Base-by-base conservation (phyloP, 768 basidiomycete species). In the Roridomyces roridus region DNA sequence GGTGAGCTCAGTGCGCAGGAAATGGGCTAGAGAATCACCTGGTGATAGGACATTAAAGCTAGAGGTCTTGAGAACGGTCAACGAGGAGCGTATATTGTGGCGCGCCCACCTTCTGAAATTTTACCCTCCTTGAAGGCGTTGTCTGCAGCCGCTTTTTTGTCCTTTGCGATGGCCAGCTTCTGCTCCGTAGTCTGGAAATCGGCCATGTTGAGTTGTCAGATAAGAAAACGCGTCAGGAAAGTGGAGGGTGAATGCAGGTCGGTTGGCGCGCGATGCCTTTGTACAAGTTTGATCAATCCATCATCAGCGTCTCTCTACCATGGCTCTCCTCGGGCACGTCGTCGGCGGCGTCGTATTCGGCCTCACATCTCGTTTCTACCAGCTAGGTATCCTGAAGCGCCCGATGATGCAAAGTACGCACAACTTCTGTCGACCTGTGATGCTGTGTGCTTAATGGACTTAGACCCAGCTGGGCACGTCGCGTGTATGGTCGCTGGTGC, bases 301-400 rank as follows among this genome's bases (percentile, higher is more conserved):
- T n/a, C 48, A 55, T 7, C 44, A 51, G 37, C 57, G 20, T 42
- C 44, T 58, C 6, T 10, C 18, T 29, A 46, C 39, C 26, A 63
- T 63, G 61, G 44, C 43, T 46, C 74, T 92, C 67, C 75, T 89
- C 52, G 75, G 84, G 46, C 91, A 84, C 68, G 73, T 93, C 59
- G 70, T 92, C 68, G 91, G 91, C 37, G 92, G 92, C 73, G 89
- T 91, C 3, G 72, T 82, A 53, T 88, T 94, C 68, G 94, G 94
- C 39, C 87, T 97, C 55, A 87, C 87, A 20, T 86, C 88, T 18
- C 83, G 95, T 56, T 79, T 94, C 57, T 92, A 91, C 65, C 94
- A 96, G 74, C 85, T 97, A 21, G 89, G 88, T 50, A 89, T 97
- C 66, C 89, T 93, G 72, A 87, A 82, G 69, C 81, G 89, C 66